Conservation (phyloP, 2,329 filamentous ascomycete genomes). For the Fusarium kyushuense region DNA sequence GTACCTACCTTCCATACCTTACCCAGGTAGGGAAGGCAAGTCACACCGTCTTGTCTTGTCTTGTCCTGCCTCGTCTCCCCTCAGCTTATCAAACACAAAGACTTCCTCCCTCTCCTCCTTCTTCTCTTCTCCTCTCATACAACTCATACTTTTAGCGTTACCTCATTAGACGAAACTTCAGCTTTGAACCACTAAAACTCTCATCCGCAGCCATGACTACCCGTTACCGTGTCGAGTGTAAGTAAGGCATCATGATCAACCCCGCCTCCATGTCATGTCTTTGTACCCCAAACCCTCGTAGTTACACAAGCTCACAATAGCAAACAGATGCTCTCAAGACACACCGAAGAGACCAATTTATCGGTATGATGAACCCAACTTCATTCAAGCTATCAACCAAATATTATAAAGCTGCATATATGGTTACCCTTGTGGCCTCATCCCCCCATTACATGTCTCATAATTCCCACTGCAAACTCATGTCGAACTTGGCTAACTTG, state of each 20-base stretch:
- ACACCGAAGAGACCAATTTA: slow-evolving; percentile 90
- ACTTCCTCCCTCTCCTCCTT: slow-evolving; percentile 8
- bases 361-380: slow-evolving; percentile 63
- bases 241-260: slow-evolving; percentile 49
- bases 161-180: neutral
- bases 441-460: slow-evolving; percentile 12
- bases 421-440: neutral
- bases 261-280: slow-evolving; percentile 3
- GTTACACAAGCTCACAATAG: slow-evolving; percentile 40
- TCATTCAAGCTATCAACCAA: neutral
- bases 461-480: slow-evolving; percentile 6
- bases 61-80: slow-evolving; percentile 17
- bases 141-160: neutral
- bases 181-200: neutral
- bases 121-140: neutral
- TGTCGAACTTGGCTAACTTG: slow-evolving; percentile 9
- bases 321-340: slow-evolving; percentile 76
- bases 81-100: slow-evolving; percentile 19
- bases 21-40: slow-evolving; percentile 33
- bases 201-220: slow-evolving; percentile 64
- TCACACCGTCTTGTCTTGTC: slow-evolving; percentile 33
- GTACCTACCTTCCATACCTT: slow-evolving; percentile 3
- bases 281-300: slow-evolving; percentile 6
- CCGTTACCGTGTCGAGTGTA: slow-evolving; percentile 78
- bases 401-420: neutral